Percentiles rank a stretch among this genome's conserved stretches.
These are phyloP conservation scores for Exophiala aquamarina DNA, from an alignment of 2,329 filamentous ascomycete species.

Conservation along the genomic window DNA sequence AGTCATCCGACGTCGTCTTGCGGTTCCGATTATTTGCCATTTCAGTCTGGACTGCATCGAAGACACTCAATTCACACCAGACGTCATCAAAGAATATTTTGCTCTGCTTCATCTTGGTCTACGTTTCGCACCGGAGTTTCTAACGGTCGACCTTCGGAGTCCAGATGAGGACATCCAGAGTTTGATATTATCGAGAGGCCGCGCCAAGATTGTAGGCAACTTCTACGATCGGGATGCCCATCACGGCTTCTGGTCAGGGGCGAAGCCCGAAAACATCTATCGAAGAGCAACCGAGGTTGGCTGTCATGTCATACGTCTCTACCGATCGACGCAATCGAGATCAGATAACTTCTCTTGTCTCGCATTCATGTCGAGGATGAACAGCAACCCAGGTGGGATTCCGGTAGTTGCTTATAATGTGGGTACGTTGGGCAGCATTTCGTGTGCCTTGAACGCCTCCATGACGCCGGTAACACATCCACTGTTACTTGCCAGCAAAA, in stretches of 20 bases:
- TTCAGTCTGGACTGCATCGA: no score
- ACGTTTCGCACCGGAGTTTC: conserved; percentile 41
- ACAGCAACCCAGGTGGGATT: conserved; percentile 33
- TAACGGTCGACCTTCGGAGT: conserved; percentile 36
- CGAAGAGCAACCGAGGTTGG: not conserved
- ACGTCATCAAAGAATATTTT: conserved; percentile 30
- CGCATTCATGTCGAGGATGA: not conserved
- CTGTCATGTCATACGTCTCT: not conserved
- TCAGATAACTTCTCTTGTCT: not conserved
- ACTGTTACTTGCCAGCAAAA: not conserved
- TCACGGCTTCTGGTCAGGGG: conserved; percentile 11
- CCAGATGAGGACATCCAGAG: conserved; percentile 18
- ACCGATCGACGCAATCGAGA: not conserved
- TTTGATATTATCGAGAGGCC: conserved; percentile 29
- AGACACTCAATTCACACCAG: not conserved
- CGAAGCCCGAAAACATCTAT: not conserved
- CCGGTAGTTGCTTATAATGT: conserved; percentile 38
- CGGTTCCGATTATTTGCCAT: conserved; percentile 33
- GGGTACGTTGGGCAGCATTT: conserved; percentile 39
- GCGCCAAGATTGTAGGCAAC: conserved; percentile 41
- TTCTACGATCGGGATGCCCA: conserved; percentile 33
- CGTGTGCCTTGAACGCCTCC: conserved; percentile 41
- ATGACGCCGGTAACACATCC: conserved; percentile 39
- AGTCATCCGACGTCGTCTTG: conserved; percentile 53
- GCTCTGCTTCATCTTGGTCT: conserved; percentile 39